Base-by-base conservation (phyloP, 257 asterid genomes). In the Vinca minor region DNA sequence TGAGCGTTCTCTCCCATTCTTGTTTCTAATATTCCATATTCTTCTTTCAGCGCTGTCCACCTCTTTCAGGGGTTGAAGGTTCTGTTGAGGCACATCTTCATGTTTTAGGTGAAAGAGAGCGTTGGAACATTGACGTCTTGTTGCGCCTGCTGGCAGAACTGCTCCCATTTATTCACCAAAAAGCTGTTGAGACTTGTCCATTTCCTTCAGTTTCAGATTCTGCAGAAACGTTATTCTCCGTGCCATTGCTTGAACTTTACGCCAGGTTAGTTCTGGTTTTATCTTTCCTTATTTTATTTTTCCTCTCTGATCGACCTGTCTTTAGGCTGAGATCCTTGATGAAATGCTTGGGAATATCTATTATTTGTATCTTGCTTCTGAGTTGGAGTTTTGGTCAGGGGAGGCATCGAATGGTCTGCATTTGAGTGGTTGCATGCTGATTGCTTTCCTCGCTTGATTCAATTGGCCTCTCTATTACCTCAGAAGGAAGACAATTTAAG, bases 1-100 rank as follows among this genome's bases (percentile, higher is more conserved):
- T 47, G 13, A 63, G 49, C 26, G n/a, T 34, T 63, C 50, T 59
- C 55, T 14, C 58, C 36, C 35, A 49, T 41, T 50, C 25, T 48
- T 69, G 73, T 61, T 67, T 73, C 77, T 83, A 65, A 76, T 63
- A 66, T 59, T 62, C 62, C 67, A 61, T 74, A 23, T 57, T 58
- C 60, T 59, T 75, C 62, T 81, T 65, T 69, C 97, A 93, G 97
- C 91, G 79, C 4, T 87, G 96, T 68, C 94, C 91, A 31, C 95
- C 99, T 65, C 92, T 93, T 76, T 89, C 99, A 45, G 99, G 99
- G 64, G 97, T 93, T 71, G 99, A 93, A 81, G 91, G 92, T 79
- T 93, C 99, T 70, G 70, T 85, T 8, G 99, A 93, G 87, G 87
- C 96, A 17, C 87, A 93, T 77, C 89, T 93, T 75, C 99, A 82